Base-by-base conservation (phyloP, 164 flowering plant genomes). In the Amborella trichopoda region DNA sequence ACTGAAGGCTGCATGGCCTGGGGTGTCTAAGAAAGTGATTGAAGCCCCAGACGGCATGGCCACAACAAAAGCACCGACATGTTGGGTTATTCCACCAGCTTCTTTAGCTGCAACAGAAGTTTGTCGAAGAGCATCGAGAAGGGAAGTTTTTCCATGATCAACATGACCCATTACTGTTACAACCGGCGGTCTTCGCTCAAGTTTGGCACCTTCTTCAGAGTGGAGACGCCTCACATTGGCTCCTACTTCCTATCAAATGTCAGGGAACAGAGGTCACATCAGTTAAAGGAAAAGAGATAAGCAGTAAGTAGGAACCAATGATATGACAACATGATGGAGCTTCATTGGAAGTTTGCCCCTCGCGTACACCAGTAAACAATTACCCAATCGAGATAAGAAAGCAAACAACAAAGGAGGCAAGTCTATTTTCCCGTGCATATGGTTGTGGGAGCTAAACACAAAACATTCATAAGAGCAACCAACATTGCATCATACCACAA, bases 161-260 rank as follows among this genome's bases (percentile, higher is more conserved):
- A 89, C 97, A 67, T 89, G 97, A 38, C 95, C 97, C 97, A 89
- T 89, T 21, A 89, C 94, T 16, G 97, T 89, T 14, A 85, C 85
- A 52, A 89, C 97, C 3, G 95, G 61, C 11, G 94, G 76, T 45
- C 95, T 71, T 28, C 81, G 79, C 40, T 71, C 46, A 28, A 83
- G 41, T 45, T 70, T 64, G 22, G 65, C 51, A 55, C 97, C 97
- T 60, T 77, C 94, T 61, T 37, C 49, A 8, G 90, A 68, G 51
- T 83, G 85, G 32, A 69, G 64, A 74, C 94, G 77, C 69, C 64
- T 68, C 21, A 83, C 81, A 63, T 65, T 78, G 49, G 73, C 67
- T 11, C 90, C 94, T 43, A 83, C 67, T 75, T 89, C 97, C 95
- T 89, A 66, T 33, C 44, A 6, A 40, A 53, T 40, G 19, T n/a